A percentile compares a stretch with the other conserved stretches of the same genome.
phyloP scores from a whole-genome alignment of 805 yeast species.

The Yamadazyma sp. region DNA sequence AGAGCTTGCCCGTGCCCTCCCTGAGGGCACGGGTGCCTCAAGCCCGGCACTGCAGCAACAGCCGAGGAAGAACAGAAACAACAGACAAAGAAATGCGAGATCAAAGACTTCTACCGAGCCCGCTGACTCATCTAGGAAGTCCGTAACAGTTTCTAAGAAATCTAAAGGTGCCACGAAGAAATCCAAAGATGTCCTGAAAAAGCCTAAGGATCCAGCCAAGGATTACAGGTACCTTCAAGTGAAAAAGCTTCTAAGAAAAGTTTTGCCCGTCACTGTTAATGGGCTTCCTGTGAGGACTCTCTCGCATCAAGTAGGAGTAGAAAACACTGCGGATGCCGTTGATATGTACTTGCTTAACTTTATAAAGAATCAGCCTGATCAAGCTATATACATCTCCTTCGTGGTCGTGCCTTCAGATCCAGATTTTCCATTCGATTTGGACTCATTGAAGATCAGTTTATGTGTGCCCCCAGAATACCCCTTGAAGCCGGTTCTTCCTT shows the following conservation, averaged over 20 bases:
- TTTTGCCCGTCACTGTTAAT: conserved; percentile 38
- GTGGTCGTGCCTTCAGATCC: conserved; percentile 63
- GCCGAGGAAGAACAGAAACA: not conserved
- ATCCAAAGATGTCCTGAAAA: conserved; percentile 1
- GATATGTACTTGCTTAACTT: conserved; percentile 18
- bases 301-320: conserved; percentile 9
- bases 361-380: conserved; percentile 21
- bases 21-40: too few relatives aligned
- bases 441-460: conserved; percentile 50
- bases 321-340: conserved; percentile 13
- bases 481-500: conserved; percentile 39
- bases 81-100: not conserved
- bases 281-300: conserved; percentile 23
- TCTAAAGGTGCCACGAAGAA: too few relatives aligned
- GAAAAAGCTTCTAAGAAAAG: conserved; percentile 30
- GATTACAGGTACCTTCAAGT: conserved; percentile 30
- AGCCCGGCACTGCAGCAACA: not conserved
- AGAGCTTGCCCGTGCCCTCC: too few relatives aligned
- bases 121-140: too few relatives aligned
- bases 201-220: conserved; percentile 2
- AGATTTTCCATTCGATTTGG: conserved; percentile 67
- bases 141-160: too few relatives aligned
- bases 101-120: not conserved
- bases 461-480: conserved; percentile 60
- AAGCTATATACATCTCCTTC: conserved; percentile 41